Percentiles rank a stretch among this genome's conserved stretches.
Evolutionary conservation across 1,284 basidiomycete species (phyloP).

Genomic region (Pholiota adiposa): DNA sequence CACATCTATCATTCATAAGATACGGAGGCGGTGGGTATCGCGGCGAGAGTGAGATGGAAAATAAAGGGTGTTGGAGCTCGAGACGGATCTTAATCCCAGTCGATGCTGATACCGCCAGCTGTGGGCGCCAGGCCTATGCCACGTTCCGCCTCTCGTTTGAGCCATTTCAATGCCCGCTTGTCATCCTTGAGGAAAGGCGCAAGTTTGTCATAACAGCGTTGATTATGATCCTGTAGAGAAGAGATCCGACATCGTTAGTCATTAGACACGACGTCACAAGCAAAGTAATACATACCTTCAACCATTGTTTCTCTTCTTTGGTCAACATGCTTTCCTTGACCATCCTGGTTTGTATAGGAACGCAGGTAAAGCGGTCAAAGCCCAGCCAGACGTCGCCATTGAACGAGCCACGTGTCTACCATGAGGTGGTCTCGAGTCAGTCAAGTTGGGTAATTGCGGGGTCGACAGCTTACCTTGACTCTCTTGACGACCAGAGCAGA

Average conservation of each 20-base stretch:
- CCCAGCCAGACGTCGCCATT: constrained; percentile 80
- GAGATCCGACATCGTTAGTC: not conserved
- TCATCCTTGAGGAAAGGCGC: constrained; percentile 79
- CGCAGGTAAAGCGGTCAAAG: constrained; percentile 89
- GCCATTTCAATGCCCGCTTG: constrained; percentile 81
- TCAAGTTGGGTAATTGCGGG: not conserved
- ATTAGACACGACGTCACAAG: not conserved
- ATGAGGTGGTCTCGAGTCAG: constrained; percentile 5
- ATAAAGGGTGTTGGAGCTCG: not conserved
- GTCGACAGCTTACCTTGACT: constrained; percentile 58
- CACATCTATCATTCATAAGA: constrained; percentile 9
- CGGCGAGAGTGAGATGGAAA: not conserved
- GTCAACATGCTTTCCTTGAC: constrained; percentile 85
- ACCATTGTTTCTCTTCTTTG: constrained; percentile 87
- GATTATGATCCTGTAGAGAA: constrained; percentile 69
- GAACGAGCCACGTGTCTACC: constrained; percentile 71
- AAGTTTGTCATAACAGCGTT: constrained; percentile 72
- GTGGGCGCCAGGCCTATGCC: constrained; percentile 69
- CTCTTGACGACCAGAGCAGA: constrained; percentile 76
- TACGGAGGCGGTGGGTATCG: constrained; percentile 9
- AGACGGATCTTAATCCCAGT: constrained; percentile 61
- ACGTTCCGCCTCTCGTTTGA: constrained; percentile 75
- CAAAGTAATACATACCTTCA: constrained; percentile 62
- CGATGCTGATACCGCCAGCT: constrained; percentile 70
- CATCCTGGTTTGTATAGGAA: constrained; percentile 93